A percentile compares a stretch with the other conserved stretches of the same genome.
Conservation (phyloP, 2,329 filamentous ascomycete genomes). For the Cyphellophora attinorum region DNA sequence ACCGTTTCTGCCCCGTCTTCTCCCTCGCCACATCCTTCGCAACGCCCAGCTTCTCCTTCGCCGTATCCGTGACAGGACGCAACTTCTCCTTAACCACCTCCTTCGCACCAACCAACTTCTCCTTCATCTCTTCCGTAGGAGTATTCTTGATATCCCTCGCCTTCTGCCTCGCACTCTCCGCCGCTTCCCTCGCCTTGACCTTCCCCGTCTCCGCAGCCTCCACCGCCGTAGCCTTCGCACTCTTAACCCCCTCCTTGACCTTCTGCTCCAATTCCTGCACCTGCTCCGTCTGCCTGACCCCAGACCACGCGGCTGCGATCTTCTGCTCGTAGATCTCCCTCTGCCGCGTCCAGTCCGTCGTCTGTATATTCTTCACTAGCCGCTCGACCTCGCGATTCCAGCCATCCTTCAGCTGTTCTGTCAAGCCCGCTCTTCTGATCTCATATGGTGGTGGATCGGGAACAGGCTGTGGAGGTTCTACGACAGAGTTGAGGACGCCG, state of each 20-base stretch:
- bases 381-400: conserved; percentile 69
- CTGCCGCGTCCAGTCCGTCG: conserved; percentile 47
- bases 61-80: no score
- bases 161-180: conserved; percentile 1
- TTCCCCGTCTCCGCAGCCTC: conserved; percentile 5
- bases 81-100: no score
- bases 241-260: conserved; percentile 8
- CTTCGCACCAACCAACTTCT: no score
- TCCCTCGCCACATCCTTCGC: no score
- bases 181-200: conserved; percentile 6
- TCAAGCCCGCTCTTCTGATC: conserved; percentile 44
- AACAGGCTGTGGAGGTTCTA: conserved; percentile 22
- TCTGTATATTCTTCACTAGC: conserved; percentile 57
- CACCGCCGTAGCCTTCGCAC: conserved; percentile 1
- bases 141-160: no score
- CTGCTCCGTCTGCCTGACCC: conserved; percentile 7
- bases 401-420: conserved; percentile 62
- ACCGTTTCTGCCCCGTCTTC: not conserved
- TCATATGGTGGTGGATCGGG: conserved; percentile 19
- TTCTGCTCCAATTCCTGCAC: conserved; percentile 10
- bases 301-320: conserved; percentile 9
- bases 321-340: conserved; percentile 11
- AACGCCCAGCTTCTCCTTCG: no score
- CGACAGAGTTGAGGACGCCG: conserved; percentile 30
- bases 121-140: no score